Evolutionary conservation across 2,329 filamentous ascomycete species (phyloP).

Genomic region (Fusarium domesticum): DNA sequence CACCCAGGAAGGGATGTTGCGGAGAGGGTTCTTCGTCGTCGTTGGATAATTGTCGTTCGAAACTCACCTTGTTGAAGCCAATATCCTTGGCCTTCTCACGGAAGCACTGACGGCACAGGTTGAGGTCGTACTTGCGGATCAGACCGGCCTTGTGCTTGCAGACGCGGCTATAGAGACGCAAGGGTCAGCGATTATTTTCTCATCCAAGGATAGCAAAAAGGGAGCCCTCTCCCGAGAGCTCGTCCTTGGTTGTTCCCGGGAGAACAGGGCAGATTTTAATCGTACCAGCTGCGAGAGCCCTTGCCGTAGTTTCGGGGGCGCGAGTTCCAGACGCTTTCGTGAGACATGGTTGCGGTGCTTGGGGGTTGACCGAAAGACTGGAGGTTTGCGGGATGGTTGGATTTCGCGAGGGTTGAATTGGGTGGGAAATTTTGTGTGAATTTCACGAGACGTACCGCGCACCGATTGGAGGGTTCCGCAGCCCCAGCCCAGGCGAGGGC

Average conservation of each 20-base stretch:
- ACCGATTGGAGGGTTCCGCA: conserved; percentile 38
- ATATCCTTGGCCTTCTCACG: conserved; percentile 71
- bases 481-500: conserved; percentile 32
- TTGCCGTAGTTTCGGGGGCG: conserved; percentile 97
- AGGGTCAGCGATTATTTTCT: conserved; percentile 30
- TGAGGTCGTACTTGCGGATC: conserved; percentile 99
- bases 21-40: background rate
- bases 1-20: background rate
- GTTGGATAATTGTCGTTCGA: conserved; percentile 4
- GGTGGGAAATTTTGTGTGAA: conserved; percentile 42
- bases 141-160: conserved; percentile 96
- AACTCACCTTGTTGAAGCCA: conserved; percentile 67
- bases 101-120: conserved; percentile 81
- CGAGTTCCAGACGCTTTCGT: conserved; percentile 99
- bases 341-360: conserved; percentile 55
- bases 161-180: conserved; percentile 50
- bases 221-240: background rate
- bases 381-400: conserved; percentile 31
- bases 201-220: background rate
- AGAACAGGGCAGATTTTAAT: conserved; percentile 14
- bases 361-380: conserved; percentile 29
- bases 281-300: conserved; percentile 90
- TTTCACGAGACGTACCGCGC: conserved; percentile 31
- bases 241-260: too few species aligned
- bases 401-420: conserved; percentile 36